Percentiles rank a stretch among this genome's conserved stretches.
Conservation (phyloP, 2,329 filamentous ascomycete genomes). For the Pseudogymnoascus sp. region DNA sequence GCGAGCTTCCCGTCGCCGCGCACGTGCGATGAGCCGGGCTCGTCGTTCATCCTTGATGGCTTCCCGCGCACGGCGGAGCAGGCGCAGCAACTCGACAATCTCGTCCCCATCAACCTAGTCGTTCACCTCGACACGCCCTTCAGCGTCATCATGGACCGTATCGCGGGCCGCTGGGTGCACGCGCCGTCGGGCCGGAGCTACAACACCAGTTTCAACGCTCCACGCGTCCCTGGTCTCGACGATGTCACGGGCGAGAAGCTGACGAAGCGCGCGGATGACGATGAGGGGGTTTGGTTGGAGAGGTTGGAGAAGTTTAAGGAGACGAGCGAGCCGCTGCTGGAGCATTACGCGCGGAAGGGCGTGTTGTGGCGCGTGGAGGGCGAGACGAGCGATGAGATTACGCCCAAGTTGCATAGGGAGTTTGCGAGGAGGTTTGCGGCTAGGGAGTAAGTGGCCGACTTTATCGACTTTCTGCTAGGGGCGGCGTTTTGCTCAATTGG, state of each 20-base stretch:
- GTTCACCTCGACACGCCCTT: slow-evolving; percentile 80
- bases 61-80: slow-evolving; percentile 85
- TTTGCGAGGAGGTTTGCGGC: slow-evolving; percentile 66
- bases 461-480: neutral
- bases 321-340: slow-evolving; percentile 73
- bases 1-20: slow-evolving; percentile 31
- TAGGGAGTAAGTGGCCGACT: neutral
- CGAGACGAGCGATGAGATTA: slow-evolving; percentile 90
- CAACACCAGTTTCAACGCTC: slow-evolving; percentile 87
- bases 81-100: slow-evolving; percentile 64
- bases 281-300: slow-evolving; percentile 73
- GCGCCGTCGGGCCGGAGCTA: slow-evolving; percentile 86
- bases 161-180: slow-evolving; percentile 89
- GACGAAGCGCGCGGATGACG: slow-evolving; percentile 76
- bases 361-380: slow-evolving; percentile 83
- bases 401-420: slow-evolving; percentile 75
- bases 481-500: neutral
- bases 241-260: slow-evolving; percentile 85
- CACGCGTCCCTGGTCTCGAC: slow-evolving; percentile 70
- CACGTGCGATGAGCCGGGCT: slow-evolving; percentile 60
- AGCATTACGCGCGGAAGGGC: slow-evolving; percentile 79
- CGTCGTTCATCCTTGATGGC: slow-evolving; percentile 91
- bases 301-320: slow-evolving; percentile 79
- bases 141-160: slow-evolving; percentile 79
- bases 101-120: slow-evolving; percentile 92